These are phyloP conservation scores for Podaxis pistillaris DNA, from an alignment of 768 basidiomycete species.

Conservation along the genomic window DNA sequence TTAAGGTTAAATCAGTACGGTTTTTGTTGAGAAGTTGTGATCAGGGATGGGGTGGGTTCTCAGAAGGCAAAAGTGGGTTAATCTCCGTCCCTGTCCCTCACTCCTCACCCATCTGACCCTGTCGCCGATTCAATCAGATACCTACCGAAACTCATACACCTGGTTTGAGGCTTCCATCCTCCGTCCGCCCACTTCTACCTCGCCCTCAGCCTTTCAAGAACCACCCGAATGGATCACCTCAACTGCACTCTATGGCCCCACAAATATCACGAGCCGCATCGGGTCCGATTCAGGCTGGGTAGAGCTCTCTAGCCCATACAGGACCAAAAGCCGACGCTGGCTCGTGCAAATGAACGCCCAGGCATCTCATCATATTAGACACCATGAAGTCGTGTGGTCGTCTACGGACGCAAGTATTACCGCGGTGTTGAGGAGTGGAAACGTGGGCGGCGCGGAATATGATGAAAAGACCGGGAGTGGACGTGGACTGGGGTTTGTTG, in stretches of 20 bases:
- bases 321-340: constrained; percentile 20
- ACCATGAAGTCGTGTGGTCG: constrained; percentile 26
- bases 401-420: not conserved
- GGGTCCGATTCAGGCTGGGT: not conserved
- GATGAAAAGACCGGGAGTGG: constrained; percentile 17
- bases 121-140: constrained; percentile 17
- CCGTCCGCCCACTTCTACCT: constrained; percentile 14
- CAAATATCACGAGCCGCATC: not conserved
- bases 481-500: constrained; percentile 19
- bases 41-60: constrained; percentile 33
- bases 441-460: not conserved
- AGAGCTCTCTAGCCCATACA: constrained; percentile 18
- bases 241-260: not conserved
- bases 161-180: constrained; percentile 34
- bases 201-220: not conserved
- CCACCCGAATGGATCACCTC: constrained; percentile 3
- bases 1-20: constrained; percentile 17
- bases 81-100: not conserved
- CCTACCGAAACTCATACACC: constrained; percentile 28
- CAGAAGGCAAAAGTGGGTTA: constrained; percentile 19
- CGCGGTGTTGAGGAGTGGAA: not conserved
- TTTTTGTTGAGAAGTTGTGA: constrained; percentile 25
- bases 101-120: not conserved
- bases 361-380: constrained; percentile 17
- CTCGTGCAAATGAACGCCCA: constrained; percentile 28